Evolutionary conservation across 305 asterid species (phyloP), one percentile per base, ranked within the genome.

Genomic region (Fraxinus greggii): DNA sequence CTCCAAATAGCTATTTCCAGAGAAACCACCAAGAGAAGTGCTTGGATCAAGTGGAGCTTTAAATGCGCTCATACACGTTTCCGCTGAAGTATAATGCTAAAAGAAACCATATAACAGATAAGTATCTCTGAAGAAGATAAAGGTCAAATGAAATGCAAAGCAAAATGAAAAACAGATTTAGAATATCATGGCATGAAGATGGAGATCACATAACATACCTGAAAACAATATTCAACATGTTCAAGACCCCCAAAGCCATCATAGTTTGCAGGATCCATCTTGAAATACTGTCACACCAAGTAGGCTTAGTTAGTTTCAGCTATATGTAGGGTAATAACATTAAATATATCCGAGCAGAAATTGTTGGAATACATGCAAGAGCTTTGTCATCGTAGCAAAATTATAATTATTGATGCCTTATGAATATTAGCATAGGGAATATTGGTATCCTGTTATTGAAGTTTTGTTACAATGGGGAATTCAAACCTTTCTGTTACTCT

Each of bases 21-120:
- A 91, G 88, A 91, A 97, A 88, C 99, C 99, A 78, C 99, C 99
- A 76, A 97, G 89, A 70, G 98, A 95, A 19, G 99, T 97, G 89
- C 90, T 95, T 78, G 99, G 99, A 84, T 97, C 99, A 81, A 97
- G 97, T 42, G 99, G 99, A 36, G 95, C 98, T 90, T 92, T 90
- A 83, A 97, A 97, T 80, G 98, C 97, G 87, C 98, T 93, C 89
- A 92, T 80, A 76, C 99, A 97, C 31, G 92, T 80, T 32, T 92
- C 98, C 38, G 97, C 96, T 69, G 99, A 97, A 59, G 93, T 89
- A 83, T 89, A 97, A 84, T 97, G 99, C 99, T 97, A 84, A 85
- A 86, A 75, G 72, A 82, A 42, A 85, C 77, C 83, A 85, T 51
- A 84, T 31, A 51, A 79, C 78, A 78, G 61, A 78, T 87, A 77